Conservation (phyloP, 345 rosid species). For the Populus euphratica region DNA sequence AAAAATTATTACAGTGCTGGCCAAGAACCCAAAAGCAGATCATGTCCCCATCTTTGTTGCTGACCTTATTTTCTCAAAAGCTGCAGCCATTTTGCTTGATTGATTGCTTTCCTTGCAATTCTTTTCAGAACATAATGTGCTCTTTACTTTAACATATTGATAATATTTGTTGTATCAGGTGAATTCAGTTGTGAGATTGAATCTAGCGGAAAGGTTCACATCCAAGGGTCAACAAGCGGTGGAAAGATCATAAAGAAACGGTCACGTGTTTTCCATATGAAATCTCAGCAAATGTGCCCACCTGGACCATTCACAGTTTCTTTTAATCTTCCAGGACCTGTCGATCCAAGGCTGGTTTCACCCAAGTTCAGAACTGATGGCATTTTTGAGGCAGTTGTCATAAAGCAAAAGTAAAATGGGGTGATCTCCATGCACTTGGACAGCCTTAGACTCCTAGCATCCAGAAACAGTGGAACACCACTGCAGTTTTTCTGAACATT, state of each 20-base stretch:
- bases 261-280: conserved; percentile 10
- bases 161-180: conserved; percentile 12
- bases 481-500: not conserved
- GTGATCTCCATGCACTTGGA: not conserved
- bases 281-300: conserved; percentile 1
- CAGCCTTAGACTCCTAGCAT: not conserved
- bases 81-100: not conserved
- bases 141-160: not conserved
- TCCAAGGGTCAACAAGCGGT: conserved; percentile 10
- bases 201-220: conserved; percentile 12
- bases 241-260: conserved; percentile 15
- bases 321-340: conserved; percentile 23
- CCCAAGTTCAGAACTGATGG: conserved; percentile 21
- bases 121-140: not conserved
- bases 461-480: not conserved
- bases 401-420: not conserved
- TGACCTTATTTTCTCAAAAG: not conserved
- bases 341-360: conserved; percentile 22
- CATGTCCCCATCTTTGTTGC: not conserved
- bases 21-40: not conserved
- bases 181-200: conserved; percentile 24
- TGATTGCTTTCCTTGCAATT: not conserved
- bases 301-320: conserved; percentile 16
- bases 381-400: conserved; percentile 16
- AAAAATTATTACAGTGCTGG: not conserved